Base-by-base conservation (phyloP, 352 stramenopile genomes). In the Globisporangium takayamanum region DNA sequence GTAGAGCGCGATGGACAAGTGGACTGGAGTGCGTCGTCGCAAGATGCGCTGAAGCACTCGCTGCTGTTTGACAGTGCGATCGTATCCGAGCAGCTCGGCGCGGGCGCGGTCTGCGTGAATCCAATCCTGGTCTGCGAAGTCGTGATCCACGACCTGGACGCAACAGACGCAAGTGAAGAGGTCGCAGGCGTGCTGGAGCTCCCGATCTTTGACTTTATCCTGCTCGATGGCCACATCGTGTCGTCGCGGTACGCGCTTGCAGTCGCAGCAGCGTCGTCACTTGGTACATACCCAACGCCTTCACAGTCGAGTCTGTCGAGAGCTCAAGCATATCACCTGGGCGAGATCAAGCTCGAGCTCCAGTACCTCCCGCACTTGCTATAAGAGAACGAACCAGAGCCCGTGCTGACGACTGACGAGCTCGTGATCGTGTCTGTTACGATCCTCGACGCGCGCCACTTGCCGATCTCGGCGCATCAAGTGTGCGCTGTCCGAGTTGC, bases 181-280 rank as follows among this genome's bases (percentile, higher is more conserved):
- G 30, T 50, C 2, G 3, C 75, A 1, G 74, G 66, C 2, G 62
- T 65, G 30, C 53, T 80, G 30, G 70, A 79, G 22, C 51, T 81
- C 25, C 74, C 72, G 7, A 55, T 84, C 12, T 80, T 84, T 39
- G 72, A 80, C 48, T 81, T 76, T 39, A 61, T 84, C 7, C 44
- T 84, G 6, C 57, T 71, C 26, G 70, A 78, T 36, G 74, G 74
- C 10, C 74, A 81, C 22, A 48, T 84, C 42, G 49, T 49, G 10
- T 62, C 58, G 0, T 63, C 57, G 12, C 80, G 71, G 72, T 79
- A 84, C 41, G 50, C 25, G 6, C 30, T 67, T 0, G 26, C 45
- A 12, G 18, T 28, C 5, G 15, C 39, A 26, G 7, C 41, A 47
- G 41, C 41, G 12, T n/a, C 41, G 20, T 6, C 15, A 47, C 16